A percentile compares a stretch with the other conserved stretches of the same genome.
phyloP scores from a whole-genome alignment of 139 green algal species.

The Picochlorum sp. region DNA sequence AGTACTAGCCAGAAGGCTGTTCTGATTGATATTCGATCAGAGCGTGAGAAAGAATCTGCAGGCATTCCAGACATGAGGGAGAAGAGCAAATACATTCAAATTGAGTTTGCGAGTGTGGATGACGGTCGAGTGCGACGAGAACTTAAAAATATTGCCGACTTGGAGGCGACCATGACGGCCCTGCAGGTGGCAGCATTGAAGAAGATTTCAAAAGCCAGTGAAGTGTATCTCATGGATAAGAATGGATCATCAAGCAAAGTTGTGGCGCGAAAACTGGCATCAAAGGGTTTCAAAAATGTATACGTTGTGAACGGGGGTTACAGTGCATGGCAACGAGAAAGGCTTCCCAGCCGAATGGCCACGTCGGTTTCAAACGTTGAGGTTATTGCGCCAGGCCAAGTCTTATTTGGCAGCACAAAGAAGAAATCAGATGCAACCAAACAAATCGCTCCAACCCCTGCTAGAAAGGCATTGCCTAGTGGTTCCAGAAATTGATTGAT shows the following conservation, averaged over 20 bases:
- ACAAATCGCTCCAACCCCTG: neutral
- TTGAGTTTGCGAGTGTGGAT: slow-evolving; percentile 64
- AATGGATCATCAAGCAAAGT: slow-evolving; percentile 46
- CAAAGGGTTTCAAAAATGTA: slow-evolving; percentile 57
- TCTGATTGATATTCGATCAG: slow-evolving; percentile 73
- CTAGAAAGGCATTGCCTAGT: neutral
- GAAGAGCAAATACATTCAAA: slow-evolving; percentile 45
- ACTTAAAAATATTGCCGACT: slow-evolving; percentile 44
- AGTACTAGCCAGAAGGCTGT: slow-evolving; percentile 37
- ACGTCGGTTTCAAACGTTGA: slow-evolving; percentile 31
- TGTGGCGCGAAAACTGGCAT: slow-evolving; percentile 23
- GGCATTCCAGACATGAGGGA: slow-evolving; percentile 70
- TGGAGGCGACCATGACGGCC: slow-evolving; percentile 56
- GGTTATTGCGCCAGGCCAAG: slow-evolving; percentile 14
- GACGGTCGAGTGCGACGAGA: slow-evolving; percentile 56
- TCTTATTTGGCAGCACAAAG: slow-evolving; percentile 5
- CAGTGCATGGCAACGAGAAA: slow-evolving; percentile 7
- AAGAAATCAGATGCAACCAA: neutral
- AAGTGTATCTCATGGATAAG: slow-evolving; percentile 72
- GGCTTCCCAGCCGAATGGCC: slow-evolving; percentile 50
- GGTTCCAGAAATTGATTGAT: neutral
- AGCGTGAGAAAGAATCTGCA: slow-evolving; percentile 63
- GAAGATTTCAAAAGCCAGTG: slow-evolving; percentile 45
- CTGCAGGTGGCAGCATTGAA: slow-evolving; percentile 72
- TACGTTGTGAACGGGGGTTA: slow-evolving; percentile 58